Evolutionary conservation across 164 flowering plant genomes (phyloP).

Genomic region (Dillenia turbinata): DNA sequence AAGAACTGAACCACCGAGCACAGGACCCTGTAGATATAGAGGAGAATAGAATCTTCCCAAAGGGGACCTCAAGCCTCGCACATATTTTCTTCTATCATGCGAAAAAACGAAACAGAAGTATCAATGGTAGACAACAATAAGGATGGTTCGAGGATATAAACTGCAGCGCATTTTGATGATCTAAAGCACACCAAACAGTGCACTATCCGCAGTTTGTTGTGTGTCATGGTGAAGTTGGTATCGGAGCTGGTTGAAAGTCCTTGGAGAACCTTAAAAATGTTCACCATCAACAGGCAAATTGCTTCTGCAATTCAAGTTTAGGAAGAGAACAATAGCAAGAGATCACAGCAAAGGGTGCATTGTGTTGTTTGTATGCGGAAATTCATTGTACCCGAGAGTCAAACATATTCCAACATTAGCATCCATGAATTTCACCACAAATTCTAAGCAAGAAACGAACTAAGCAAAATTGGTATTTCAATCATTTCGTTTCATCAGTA

Average conservation of each 20-base stretch:
- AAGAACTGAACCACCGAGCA: too few species aligned
- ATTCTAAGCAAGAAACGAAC: too few species aligned
- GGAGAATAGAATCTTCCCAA: constrained; percentile 88
- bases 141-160: constrained; percentile 86
- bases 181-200: constrained; percentile 83
- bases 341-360: too few species aligned
- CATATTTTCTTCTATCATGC: constrained; percentile 73
- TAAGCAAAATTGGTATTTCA: too few species aligned
- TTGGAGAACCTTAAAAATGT: constrained; percentile 95
- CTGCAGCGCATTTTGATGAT: constrained; percentile 85
- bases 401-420: too few species aligned
- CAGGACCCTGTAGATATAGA: too few species aligned
- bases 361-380: too few species aligned
- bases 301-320: too few species aligned
- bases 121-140: constrained; percentile 77
- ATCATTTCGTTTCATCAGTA: too few species aligned
- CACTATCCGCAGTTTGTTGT: constrained; percentile 76
- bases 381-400: too few species aligned
- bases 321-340: too few species aligned
- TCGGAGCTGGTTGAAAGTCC: constrained; percentile 85
- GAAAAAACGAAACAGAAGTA: constrained; percentile 93
- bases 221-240: constrained; percentile 94
- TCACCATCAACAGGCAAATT: constrained; percentile 29
- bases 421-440: too few species aligned
- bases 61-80: constrained; percentile 96